Conservation (phyloP, 164 flowering plant species). For the Tetracentron sinense region DNA sequence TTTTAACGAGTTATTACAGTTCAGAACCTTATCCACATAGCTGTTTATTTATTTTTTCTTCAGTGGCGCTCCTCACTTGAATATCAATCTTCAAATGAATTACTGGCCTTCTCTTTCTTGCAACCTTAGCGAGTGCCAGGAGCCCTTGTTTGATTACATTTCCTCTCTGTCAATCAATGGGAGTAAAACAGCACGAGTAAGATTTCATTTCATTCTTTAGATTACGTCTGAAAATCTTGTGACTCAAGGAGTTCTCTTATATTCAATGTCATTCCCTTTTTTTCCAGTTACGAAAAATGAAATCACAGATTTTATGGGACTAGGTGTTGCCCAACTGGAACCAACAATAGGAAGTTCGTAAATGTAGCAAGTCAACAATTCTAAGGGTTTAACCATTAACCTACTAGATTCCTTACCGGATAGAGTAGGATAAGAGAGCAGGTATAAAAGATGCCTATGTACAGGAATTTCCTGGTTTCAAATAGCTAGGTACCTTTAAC, state of each 20-base stretch:
- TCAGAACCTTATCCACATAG: neutral
- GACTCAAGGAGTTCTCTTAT: neutral
- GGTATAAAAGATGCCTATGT: neutral
- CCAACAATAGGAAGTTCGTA: neutral
- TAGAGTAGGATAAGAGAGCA: neutral
- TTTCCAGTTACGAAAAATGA: neutral
- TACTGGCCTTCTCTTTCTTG: slow-evolving; percentile 96
- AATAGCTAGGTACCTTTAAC: neutral
- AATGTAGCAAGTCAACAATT: slow-evolving; percentile 6
- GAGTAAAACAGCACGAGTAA: slow-evolving; percentile 77
- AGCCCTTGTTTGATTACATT: slow-evolving; percentile 84
- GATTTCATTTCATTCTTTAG: slow-evolving; percentile 7
- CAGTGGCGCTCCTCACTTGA: slow-evolving; percentile 91
- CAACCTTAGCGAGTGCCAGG: slow-evolving; percentile 87
- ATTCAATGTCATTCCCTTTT: neutral
- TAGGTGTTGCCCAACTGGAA: neutral
- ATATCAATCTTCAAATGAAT: slow-evolving; percentile 98
- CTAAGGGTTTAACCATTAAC: neutral
- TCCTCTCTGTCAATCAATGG: slow-evolving; percentile 73
- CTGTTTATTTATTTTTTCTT: slow-evolving; percentile 9
- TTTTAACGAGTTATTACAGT: no score
- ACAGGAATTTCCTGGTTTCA: neutral
- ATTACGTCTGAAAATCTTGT: neutral
- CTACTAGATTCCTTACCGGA: neutral
- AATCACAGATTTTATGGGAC: neutral